Conservation (phyloP, 202 grass and related monocot species). For the Hordeum pubiflorum region DNA sequence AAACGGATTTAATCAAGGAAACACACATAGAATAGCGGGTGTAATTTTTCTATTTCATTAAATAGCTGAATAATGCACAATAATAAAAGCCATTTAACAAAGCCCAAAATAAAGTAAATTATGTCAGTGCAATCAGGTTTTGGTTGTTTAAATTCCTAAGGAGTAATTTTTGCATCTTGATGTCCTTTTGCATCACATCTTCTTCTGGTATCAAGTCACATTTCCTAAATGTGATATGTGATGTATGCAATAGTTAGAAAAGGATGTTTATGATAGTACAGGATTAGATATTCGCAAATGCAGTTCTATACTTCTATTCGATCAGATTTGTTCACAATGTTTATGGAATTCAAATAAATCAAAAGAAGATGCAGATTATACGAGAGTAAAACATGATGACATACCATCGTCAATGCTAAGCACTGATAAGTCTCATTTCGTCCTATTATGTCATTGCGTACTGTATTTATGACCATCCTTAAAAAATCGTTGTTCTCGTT, state of each 20-base stretch:
- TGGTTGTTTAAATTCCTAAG: constrained; percentile 4
- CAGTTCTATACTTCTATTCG: not conserved
- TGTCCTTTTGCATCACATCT: not conserved
- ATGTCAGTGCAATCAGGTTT: not conserved
- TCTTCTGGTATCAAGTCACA: not conserved
- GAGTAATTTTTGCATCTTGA: not conserved
- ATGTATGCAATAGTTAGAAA: not conserved
- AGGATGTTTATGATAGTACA: not conserved
- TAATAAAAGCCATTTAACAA: not conserved
- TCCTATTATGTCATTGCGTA: constrained; percentile 97
- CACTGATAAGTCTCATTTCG: constrained; percentile 98
- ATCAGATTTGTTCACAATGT: not conserved
- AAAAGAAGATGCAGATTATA: not conserved
- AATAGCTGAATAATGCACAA: not conserved
- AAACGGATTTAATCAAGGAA: constrained; percentile 37
- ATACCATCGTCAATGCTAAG: constrained; percentile 98
- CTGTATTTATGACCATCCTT: constrained; percentile 99
- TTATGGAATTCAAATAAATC: not conserved
- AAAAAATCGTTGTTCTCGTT: constrained; percentile 97
- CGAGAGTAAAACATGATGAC: not conserved
- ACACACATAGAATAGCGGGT: not conserved
- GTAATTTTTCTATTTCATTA: not conserved
- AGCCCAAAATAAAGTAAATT: constrained; percentile 8
- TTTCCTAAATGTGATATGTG: not conserved
- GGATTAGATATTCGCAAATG: not conserved